Base-by-base conservation (phyloP, 805 yeast genomes). In the Metschnikowia continentalis region DNA sequence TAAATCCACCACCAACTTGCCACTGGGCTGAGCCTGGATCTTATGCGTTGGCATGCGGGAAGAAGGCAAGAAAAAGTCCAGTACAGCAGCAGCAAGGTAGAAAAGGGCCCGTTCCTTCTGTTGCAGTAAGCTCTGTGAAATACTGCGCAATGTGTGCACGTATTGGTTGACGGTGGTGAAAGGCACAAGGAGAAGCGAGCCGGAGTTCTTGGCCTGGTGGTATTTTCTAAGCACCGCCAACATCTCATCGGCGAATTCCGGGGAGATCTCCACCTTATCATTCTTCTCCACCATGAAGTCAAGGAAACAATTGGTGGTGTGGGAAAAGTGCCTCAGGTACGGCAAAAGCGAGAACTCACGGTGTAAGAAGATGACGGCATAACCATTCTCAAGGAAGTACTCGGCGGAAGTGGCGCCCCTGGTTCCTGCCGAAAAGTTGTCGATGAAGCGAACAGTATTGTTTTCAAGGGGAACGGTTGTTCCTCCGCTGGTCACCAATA, bases 321-420 rank as follows among this genome's bases (percentile, higher is more conserved):
- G 95, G 32, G 90, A 81, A 66, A 87, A 88, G 59, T 87, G 94
- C 55, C 97, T 80, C n/a, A 96, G 87, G 61, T 87, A 94, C 1
- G 99, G 99, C 56, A 88, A 76, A 49, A 94, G 75, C 0, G 96
- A 88, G 68, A 90, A 92, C 67, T 94, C 97, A 42, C 99, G 76
- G 67, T 94, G 96, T 38, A 94, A 69, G 62, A 94, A 94, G 32
- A 94, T 86, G 35, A 94, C 99, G 13, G 96, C 92, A 63, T 94
- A 94, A 1, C 90, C 96, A 50, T 80, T 73, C 50, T 86, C 88
- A 48, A 94, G 71, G 59, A 92, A 89, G 63, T 88, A 86, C 67
- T 94, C 99, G 3, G 98, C 96, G 37, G 95, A 85, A 0, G 96
- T 83, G 3, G 99, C 96, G 50, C 99, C 99, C 68, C 99, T 81